phyloP scores from a whole-genome alignment of 805 yeast genomes.

The Isabelozyma gotoi region DNA sequence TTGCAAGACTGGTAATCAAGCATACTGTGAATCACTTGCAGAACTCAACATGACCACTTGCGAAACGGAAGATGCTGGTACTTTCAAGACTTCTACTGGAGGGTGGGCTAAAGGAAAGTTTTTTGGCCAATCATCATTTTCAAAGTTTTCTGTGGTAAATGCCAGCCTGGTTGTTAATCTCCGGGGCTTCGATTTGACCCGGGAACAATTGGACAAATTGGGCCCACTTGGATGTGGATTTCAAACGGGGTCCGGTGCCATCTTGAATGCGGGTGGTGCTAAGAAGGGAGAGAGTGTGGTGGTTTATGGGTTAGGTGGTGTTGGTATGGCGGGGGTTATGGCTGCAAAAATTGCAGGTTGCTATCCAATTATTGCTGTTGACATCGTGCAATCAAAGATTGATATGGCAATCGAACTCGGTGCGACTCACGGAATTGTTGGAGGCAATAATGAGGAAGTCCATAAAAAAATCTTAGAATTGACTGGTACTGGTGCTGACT shows the following conservation, averaged over 20 bases:
- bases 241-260: slow-evolving; percentile 8
- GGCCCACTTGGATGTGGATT: slow-evolving; percentile 9
- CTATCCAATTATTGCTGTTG: slow-evolving; percentile 8
- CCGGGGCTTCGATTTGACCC: too few species aligned
- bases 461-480: slow-evolving; percentile 5
- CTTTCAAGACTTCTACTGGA: slow-evolving; percentile 1
- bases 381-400: slow-evolving; percentile 4
- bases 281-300: slow-evolving; percentile 5
- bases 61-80: slow-evolving; percentile 2
- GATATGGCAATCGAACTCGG: slow-evolving; percentile 8
- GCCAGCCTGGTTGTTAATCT: slow-evolving; percentile 3
- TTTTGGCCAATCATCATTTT: slow-evolving; percentile 10
- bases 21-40: slow-evolving; percentile 4
- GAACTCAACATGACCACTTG: not conserved
- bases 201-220: not conserved
- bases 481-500: slow-evolving; percentile 8
- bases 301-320: slow-evolving; percentile 10
- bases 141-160: slow-evolving; percentile 5
- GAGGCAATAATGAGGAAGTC: slow-evolving; percentile 7
- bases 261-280: slow-evolving; percentile 6
- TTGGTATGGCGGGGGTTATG: slow-evolving; percentile 9
- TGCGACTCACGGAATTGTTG: slow-evolving; percentile 8
- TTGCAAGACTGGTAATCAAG: slow-evolving; percentile 3
- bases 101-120: slow-evolving; percentile 6
- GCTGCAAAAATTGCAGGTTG: slow-evolving; percentile 10